phyloP scores from a whole-genome alignment of 2,329 filamentous ascomycete genomes.

The Scedosporium boydii region DNA sequence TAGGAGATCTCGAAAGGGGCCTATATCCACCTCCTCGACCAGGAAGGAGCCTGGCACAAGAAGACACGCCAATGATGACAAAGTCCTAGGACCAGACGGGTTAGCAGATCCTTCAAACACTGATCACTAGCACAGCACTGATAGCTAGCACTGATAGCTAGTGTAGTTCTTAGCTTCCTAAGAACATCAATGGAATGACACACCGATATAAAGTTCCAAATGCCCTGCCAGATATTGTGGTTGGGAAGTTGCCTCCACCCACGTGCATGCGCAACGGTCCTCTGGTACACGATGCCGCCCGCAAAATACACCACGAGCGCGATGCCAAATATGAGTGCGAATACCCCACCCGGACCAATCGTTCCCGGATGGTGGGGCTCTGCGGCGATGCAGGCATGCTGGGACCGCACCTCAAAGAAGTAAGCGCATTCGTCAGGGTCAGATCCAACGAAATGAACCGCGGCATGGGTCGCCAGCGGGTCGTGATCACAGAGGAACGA shows the following conservation, averaged over 20 bases:
- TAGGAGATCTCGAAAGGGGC: conserved; percentile 47
- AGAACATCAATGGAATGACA: conserved; percentile 29
- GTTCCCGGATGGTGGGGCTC: conserved; percentile 64
- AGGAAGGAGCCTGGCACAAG: conserved; percentile 58
- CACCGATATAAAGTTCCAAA: conserved; percentile 77
- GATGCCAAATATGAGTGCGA: conserved; percentile 71
- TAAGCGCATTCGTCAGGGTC: conserved; percentile 89
- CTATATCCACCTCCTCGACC: conserved; percentile 51
- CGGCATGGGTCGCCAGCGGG: conserved; percentile 55
- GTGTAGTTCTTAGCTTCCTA: not conserved
- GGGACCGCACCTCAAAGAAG: conserved; percentile 85
- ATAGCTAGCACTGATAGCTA: not conserved
- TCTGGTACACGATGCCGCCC: conserved; percentile 90
- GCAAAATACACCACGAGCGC: conserved; percentile 82
- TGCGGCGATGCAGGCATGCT: conserved; percentile 63
- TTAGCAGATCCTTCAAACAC: conserved; percentile 2
- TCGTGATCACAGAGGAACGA: conserved; percentile 90
- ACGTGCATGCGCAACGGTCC: conserved; percentile 85
- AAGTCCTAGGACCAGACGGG: conserved; percentile 39
- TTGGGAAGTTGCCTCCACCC: conserved; percentile 95
- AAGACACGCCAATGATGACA: conserved; percentile 59
- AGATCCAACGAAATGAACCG: conserved; percentile 71
- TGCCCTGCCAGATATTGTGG: conserved; percentile 83
- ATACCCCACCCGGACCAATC: conserved; percentile 65
- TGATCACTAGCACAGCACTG: conserved; percentile 13